Percentiles rank a stretch among this genome's conserved stretches.
phyloP scores from a whole-genome alignment of 495 filamentous ascomycete species.

The Filosporella fistucella region DNA sequence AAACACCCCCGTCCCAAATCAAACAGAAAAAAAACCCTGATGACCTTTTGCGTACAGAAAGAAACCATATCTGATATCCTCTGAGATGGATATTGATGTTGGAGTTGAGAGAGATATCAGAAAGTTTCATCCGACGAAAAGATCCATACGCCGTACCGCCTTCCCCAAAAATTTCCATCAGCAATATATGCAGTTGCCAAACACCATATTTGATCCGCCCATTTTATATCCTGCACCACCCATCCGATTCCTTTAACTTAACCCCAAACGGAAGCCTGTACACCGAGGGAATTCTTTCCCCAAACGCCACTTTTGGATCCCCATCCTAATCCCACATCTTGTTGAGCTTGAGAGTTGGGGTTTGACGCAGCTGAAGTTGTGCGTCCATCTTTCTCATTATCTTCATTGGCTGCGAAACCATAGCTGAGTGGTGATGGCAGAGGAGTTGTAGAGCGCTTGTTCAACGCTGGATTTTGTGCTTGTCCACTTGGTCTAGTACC shows the following conservation, averaged over 20 bases:
- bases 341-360: constrained; percentile 36
- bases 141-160: not conserved
- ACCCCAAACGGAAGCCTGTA: constrained; percentile 76
- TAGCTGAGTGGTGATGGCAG: constrained; percentile 85
- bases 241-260: constrained; percentile 30
- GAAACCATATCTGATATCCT: too few relatives aligned
- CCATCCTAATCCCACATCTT: constrained; percentile 53
- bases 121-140: too few relatives aligned
- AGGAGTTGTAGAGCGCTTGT: constrained; percentile 86
- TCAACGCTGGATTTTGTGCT: constrained; percentile 51
- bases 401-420: constrained; percentile 54
- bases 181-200: constrained; percentile 19
- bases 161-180: constrained; percentile 6
- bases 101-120: too few relatives aligned
- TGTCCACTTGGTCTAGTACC: constrained; percentile 71
- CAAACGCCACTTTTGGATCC: constrained; percentile 68
- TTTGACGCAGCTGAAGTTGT: constrained; percentile 33
- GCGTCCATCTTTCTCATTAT: constrained; percentile 20
- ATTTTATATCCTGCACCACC: constrained; percentile 12
- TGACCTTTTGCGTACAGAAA: too few relatives aligned
- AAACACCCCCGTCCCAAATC: too few relatives aligned
- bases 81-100: too few relatives aligned
- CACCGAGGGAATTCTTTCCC: constrained; percentile 67
- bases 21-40: too few relatives aligned
- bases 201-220: constrained; percentile 10